phyloP scores from a whole-genome alignment of 371 early-diverging fungal species.

The Mortierella sp. region DNA sequence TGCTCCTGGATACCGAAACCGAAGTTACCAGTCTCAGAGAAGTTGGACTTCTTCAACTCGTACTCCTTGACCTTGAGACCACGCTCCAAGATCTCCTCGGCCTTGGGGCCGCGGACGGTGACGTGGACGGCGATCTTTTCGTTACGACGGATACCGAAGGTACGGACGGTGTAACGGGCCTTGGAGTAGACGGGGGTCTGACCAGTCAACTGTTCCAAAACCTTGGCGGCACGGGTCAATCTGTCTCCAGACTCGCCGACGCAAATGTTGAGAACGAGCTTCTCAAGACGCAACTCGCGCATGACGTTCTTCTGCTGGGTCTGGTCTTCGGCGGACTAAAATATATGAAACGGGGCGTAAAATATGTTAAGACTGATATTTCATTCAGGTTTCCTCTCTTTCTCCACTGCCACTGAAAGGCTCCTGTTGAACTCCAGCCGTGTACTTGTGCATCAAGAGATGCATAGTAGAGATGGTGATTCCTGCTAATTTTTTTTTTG shows the following conservation, averaged over 20 bases:
- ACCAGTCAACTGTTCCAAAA: slow-evolving; percentile 99
- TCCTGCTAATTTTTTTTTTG: too few species aligned
- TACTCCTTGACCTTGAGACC: slow-evolving; percentile 98
- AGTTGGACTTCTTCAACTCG: slow-evolving; percentile 82
- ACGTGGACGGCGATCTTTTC: slow-evolving; percentile 99
- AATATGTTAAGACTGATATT: too few species aligned
- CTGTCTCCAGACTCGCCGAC: slow-evolving; percentile 99
- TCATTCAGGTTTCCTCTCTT: too few species aligned
- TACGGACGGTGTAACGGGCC: slow-evolving; percentile 99
- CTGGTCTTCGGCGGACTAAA: slow-evolving; percentile 62
- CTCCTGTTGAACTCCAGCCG: too few species aligned
- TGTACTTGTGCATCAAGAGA: too few species aligned
- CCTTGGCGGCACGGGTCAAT: slow-evolving; percentile 99
- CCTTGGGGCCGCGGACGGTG: slow-evolving; percentile 95
- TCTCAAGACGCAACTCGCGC: slow-evolving; percentile 98
- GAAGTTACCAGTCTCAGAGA: slow-evolving; percentile 99
- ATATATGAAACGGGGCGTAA: too few species aligned
- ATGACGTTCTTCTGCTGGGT: slow-evolving; percentile 61
- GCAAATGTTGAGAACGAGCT: slow-evolving; percentile 99
- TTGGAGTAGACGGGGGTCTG: slow-evolving; percentile 99
- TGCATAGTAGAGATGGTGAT: too few species aligned
- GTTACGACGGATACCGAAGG: slow-evolving; percentile 99
- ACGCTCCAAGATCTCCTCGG: slow-evolving; percentile 98
- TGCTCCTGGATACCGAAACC: slow-evolving; percentile 99
- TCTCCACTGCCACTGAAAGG: too few species aligned